Evolutionary conservation across 164 flowering plant genomes (phyloP).

Genomic region (Litsea cubeba): DNA sequence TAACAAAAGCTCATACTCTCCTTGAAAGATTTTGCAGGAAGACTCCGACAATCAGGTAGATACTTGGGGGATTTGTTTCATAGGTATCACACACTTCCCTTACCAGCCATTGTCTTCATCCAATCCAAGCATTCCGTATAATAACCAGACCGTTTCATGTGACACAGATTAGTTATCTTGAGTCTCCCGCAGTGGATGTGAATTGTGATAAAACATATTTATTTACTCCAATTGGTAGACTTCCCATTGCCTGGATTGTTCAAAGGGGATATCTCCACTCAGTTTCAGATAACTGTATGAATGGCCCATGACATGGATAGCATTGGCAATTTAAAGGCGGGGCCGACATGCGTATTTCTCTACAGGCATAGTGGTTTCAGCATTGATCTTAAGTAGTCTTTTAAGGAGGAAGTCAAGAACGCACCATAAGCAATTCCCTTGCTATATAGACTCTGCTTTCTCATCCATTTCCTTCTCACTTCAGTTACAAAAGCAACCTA

Average conservation of each 20-base stretch:
- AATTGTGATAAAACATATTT: too few species aligned
- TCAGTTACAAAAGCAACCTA: neutral
- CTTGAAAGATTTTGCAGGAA: conserved; percentile 34
- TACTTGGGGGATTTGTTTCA: too few species aligned
- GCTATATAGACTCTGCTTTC: neutral
- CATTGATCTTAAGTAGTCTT: conserved; percentile 7
- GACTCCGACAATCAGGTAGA: neutral
- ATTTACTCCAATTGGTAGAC: neutral
- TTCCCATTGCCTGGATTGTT: too few species aligned
- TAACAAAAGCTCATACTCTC: conserved; percentile 8
- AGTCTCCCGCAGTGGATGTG: too few species aligned
- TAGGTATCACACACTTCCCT: too few species aligned
- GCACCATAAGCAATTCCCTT: conserved; percentile 45
- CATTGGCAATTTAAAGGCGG: neutral
- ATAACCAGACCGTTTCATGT: too few species aligned
- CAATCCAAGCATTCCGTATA: too few species aligned
- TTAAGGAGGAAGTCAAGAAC: conserved; percentile 71
- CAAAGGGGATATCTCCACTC: too few species aligned
- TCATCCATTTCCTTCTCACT: neutral
- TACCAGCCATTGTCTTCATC: too few species aligned
- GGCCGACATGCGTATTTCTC: neutral
- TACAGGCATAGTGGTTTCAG: neutral
- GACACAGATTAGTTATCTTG: too few species aligned
- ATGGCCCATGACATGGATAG: neutral
- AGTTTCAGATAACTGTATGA: too few species aligned